Evolutionary conservation across 73 alveolate genomes (phyloP).

Genomic region (Paramecium primaurelia): DNA sequence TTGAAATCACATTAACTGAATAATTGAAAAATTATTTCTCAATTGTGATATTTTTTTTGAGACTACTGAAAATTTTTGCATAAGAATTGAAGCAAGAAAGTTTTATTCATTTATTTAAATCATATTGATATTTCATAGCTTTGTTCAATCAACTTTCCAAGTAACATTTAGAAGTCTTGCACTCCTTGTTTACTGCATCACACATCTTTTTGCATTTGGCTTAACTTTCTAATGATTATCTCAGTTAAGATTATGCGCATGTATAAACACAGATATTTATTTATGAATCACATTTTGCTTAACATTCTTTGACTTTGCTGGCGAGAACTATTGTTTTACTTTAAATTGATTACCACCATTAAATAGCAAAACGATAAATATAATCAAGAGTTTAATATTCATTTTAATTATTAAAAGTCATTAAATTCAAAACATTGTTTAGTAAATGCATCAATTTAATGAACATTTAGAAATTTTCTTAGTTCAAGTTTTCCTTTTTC

Average conservation of each 20-base stretch:
- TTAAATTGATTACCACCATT: background rate
- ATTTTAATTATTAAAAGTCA: background rate
- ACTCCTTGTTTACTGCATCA: background rate
- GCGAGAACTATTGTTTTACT: background rate
- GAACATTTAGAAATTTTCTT: background rate
- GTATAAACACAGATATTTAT: background rate
- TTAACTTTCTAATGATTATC: slow-evolving; percentile 7
- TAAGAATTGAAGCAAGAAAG: background rate
- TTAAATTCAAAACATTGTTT: background rate
- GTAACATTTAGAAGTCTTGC: background rate
- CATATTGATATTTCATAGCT: background rate
- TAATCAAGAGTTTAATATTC: background rate
- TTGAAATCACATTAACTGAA: background rate
- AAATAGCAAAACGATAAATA: background rate
- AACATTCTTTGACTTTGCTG: background rate
- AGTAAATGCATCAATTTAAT: background rate
- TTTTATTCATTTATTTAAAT: background rate
- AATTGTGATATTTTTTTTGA: background rate
- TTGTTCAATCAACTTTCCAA: background rate
- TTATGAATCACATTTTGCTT: background rate
- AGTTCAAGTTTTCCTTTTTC: too few species aligned
- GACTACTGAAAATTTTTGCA: background rate
- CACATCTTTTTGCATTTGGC: background rate
- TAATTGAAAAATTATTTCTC: background rate
- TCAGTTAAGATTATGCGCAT: background rate